phyloP scores from a whole-genome alignment of 2,329 filamentous ascomycete species.

The Talaromyces sp. region DNA sequence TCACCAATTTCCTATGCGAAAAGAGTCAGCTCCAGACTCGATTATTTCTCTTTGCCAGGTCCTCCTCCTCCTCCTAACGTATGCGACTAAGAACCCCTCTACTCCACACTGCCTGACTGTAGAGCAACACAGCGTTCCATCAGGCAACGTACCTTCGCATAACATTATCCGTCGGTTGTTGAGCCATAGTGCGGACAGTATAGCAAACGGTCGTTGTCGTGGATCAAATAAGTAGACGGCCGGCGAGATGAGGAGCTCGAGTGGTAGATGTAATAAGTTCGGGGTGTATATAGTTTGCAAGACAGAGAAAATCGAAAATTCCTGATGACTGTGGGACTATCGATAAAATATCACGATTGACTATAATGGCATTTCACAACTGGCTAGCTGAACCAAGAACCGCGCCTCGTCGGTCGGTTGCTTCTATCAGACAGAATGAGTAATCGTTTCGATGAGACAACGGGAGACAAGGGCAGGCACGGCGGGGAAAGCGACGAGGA shows the following conservation, averaged over 20 bases:
- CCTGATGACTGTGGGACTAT: not conserved
- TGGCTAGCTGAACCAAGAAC: not conserved
- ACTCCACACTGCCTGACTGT: not conserved
- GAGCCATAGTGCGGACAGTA: constrained; percentile 31
- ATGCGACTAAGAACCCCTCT: not conserved
- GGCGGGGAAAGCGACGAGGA: not conserved
- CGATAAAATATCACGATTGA: not conserved
- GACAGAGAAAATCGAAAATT: not conserved
- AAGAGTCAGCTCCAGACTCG: constrained; percentile 19
- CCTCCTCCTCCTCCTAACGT: not conserved
- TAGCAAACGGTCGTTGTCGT: not conserved
- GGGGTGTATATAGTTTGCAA: not conserved
- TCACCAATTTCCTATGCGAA: constrained; percentile 77
- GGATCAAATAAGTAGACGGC: not conserved
- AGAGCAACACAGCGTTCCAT: not conserved
- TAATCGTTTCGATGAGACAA: constrained; percentile 6
- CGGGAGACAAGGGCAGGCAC: not conserved
- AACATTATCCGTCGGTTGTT: constrained; percentile 42
- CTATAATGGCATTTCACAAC: not conserved
- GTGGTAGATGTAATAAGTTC: not conserved
- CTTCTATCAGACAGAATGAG: not conserved
- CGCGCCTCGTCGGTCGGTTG: constrained; percentile 3
- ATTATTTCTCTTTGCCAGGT: not conserved
- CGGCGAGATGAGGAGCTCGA: not conserved
- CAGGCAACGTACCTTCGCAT: constrained; percentile 54